Evolutionary conservation across 139 green algal genomes (phyloP).

Genomic region (Tetraselmis chui): DNA sequence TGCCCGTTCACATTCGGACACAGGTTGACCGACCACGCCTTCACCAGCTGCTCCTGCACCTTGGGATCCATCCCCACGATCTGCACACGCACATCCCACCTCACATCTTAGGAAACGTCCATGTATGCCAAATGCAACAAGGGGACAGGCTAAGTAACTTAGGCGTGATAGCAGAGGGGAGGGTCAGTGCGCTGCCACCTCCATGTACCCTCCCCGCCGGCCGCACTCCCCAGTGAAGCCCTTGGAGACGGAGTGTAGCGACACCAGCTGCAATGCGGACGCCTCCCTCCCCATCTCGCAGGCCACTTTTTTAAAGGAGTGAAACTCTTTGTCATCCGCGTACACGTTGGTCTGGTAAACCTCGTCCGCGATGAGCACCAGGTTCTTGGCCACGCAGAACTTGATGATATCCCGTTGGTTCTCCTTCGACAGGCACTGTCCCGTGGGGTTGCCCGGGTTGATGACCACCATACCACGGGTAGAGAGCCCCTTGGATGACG

Average conservation of each 20-base stretch:
- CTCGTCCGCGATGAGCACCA: too few relatives aligned
- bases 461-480: slow-evolving; percentile 84
- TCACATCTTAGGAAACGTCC: too few relatives aligned
- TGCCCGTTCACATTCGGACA: too few relatives aligned
- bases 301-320: slow-evolving; percentile 72
- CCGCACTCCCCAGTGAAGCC: slow-evolving; percentile 85
- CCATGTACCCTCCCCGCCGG: slow-evolving; percentile 81
- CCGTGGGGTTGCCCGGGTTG: slow-evolving; percentile 94
- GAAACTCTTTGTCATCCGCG: slow-evolving; percentile 59
- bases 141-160: too few relatives aligned
- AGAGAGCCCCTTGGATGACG: too few relatives aligned
- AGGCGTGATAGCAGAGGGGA: too few relatives aligned
- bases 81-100: too few relatives aligned
- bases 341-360: too few relatives aligned
- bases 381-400: slow-evolving; percentile 66
- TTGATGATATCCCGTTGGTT: slow-evolving; percentile 62
- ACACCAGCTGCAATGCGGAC: slow-evolving; percentile 52
- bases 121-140: too few relatives aligned
- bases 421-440: slow-evolving; percentile 53
- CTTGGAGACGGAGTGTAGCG: slow-evolving; percentile 86
- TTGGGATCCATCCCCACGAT: slow-evolving; percentile 57
- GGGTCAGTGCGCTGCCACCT: too few relatives aligned
- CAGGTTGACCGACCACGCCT: slow-evolving; percentile 86
- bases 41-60: slow-evolving; percentile 76
- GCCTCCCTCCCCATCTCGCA: slow-evolving; percentile 40